Percentiles rank a stretch among this genome's conserved stretches.
Conservation (phyloP, 257 asterid species). For the Galeopsis tetrahit region DNA sequence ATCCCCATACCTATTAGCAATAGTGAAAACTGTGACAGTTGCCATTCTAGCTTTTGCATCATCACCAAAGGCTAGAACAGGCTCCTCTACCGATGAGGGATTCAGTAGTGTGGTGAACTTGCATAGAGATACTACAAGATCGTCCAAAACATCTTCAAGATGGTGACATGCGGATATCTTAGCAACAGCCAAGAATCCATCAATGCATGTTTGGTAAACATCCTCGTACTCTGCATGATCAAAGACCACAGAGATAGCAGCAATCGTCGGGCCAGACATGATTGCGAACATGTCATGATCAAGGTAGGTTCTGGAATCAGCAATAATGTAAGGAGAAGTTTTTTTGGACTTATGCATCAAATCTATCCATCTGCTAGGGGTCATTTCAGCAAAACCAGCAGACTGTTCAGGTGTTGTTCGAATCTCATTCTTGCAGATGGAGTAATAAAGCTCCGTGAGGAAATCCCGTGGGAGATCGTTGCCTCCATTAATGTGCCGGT, state of each 20-base stretch:
- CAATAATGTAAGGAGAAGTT: conserved; percentile 71
- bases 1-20: conserved; percentile 92
- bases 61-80: conserved; percentile 92
- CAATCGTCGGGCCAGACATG: conserved; percentile 98
- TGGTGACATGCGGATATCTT: conserved; percentile 95
- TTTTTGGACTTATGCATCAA: conserved; percentile 85
- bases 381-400: conserved; percentile 92
- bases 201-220: conserved; percentile 91
- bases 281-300: conserved; percentile 98
- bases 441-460: conserved; percentile 76
- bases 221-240: conserved; percentile 96
- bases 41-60: conserved; percentile 97
- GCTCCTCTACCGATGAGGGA: conserved; percentile 88
- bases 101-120: conserved; percentile 89
- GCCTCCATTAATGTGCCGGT: conserved; percentile 92
- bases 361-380: conserved; percentile 96
- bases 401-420: conserved; percentile 95
- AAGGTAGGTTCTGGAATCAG: conserved; percentile 86
- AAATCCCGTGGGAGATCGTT: conserved; percentile 92
- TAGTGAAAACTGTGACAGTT: conserved; percentile 87
- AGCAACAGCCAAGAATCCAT: conserved; percentile 95
- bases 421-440: conserved; percentile 94
- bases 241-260: conserved; percentile 95
- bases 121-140: conserved; percentile 91
- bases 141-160: conserved; percentile 95